Percentiles rank a stretch among this genome's conserved stretches.
These are phyloP conservation scores for Plasmodium coatneyi DNA, from an alignment of 169 alveolate species.

Conservation along the genomic window DNA sequence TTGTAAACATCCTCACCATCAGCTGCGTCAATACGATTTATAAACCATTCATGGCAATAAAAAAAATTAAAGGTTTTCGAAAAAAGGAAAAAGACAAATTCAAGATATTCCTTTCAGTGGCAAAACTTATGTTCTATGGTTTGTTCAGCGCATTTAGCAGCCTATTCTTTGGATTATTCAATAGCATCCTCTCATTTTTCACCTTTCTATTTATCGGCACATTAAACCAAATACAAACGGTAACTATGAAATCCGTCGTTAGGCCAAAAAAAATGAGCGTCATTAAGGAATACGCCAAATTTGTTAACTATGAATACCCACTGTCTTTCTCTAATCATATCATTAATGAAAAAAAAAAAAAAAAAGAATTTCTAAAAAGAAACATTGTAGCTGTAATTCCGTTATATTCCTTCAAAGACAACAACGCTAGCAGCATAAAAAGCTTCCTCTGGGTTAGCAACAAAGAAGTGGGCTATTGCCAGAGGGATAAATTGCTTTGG, in stretches of 20 bases:
- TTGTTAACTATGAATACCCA: conserved; percentile 82
- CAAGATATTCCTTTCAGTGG: conserved; percentile 32
- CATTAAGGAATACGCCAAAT: conserved; percentile 78
- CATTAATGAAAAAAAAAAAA: conserved; percentile 65
- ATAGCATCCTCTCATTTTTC: conserved; percentile 78
- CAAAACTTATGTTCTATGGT: conserved; percentile 48
- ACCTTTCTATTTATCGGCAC: conserved; percentile 81
- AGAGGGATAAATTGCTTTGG: conserved; percentile 70
- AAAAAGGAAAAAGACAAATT: conserved; percentile 72
- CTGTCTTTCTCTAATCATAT: conserved; percentile 83
- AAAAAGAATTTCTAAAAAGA: conserved; percentile 78
- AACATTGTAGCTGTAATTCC: conserved; percentile 80
- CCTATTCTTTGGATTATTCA: conserved; percentile 75
- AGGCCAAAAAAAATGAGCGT: conserved; percentile 80
- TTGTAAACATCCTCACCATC: conserved; percentile 78
- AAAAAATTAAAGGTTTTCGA: conserved; percentile 72
- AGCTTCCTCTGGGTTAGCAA: conserved; percentile 70
- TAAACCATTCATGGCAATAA: conserved; percentile 77
- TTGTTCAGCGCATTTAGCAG: conserved; percentile 76
- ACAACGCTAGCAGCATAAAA: conserved; percentile 32
- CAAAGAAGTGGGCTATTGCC: conserved; percentile 70
- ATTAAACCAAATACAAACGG: conserved; percentile 84
- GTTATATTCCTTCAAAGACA: conserved; percentile 47
- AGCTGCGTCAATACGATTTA: conserved; percentile 72
- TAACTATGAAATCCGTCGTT: conserved; percentile 82